These are phyloP conservation scores for Phytopythium vexans DNA, from an alignment of 352 stramenopile species.

Conservation along the genomic window DNA sequence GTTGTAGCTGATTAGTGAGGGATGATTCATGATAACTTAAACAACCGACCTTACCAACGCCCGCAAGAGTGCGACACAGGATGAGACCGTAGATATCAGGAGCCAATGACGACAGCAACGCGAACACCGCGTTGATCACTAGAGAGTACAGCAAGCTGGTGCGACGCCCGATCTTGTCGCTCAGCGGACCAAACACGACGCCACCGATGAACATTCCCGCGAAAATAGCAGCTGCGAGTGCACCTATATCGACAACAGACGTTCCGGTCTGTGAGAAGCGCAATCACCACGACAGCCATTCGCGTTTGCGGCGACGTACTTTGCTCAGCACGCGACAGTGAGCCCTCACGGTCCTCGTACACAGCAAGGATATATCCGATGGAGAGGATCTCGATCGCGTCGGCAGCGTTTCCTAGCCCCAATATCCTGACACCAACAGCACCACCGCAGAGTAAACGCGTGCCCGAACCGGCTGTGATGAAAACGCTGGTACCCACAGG, in stretches of 20 bases:
- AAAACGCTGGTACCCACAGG: conserved; percentile 30
- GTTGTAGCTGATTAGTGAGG: background rate
- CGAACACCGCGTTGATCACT: conserved; percentile 77
- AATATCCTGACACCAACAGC: conserved; percentile 44
- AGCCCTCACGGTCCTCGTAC: conserved; percentile 72
- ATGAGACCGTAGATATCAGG: conserved; percentile 68
- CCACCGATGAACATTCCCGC: conserved; percentile 89
- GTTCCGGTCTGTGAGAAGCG: too few relatives aligned
- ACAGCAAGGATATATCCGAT: conserved; percentile 90
- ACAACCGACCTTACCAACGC: conserved; percentile 35
- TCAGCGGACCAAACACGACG: conserved; percentile 67
- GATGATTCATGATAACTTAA: background rate
- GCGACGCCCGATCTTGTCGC: conserved; percentile 75
- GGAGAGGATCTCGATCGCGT: conserved; percentile 90
- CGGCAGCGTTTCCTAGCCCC: conserved; percentile 80
- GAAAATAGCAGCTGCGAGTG: conserved; percentile 85
- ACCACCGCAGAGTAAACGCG: background rate
- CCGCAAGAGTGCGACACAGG: conserved; percentile 50
- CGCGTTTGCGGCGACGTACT: conserved; percentile 23
- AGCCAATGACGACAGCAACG: conserved; percentile 64
- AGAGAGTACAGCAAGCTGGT: conserved; percentile 74
- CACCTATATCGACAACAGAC: conserved; percentile 26
- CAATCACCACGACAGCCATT: too few relatives aligned
- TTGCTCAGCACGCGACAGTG: conserved; percentile 41
- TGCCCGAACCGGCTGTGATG: background rate